These are phyloP conservation scores for Elsinoe ampelina DNA, from an alignment of 2,329 filamentous ascomycete genomes.

Conservation along the genomic window DNA sequence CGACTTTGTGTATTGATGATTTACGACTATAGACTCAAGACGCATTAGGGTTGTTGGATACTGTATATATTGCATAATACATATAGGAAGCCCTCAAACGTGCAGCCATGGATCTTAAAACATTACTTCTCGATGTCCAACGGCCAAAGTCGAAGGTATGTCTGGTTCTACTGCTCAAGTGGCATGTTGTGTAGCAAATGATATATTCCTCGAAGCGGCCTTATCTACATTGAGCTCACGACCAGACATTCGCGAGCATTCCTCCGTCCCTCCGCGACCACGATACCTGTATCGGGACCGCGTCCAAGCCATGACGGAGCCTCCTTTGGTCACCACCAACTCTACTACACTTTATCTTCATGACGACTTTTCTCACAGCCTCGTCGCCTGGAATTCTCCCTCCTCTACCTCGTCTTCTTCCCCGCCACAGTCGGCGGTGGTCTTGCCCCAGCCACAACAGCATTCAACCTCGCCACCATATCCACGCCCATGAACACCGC, in stretches of 20 bases:
- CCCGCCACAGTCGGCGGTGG: background rate
- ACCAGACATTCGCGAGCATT: too few relatives aligned
- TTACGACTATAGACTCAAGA: constrained; percentile 10
- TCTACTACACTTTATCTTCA: background rate
- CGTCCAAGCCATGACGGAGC: too few relatives aligned
- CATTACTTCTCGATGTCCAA: background rate
- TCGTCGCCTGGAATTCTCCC: too few relatives aligned
- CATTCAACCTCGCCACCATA: constrained; percentile 30
- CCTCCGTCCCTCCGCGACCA: too few relatives aligned
- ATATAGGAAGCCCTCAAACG: background rate
- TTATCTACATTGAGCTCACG: too few relatives aligned
- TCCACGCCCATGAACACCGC: constrained; percentile 36
- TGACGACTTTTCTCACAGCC: background rate
- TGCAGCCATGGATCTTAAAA: background rate
- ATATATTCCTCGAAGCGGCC: too few relatives aligned
- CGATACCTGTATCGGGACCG: too few relatives aligned
- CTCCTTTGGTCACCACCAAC: too few relatives aligned
- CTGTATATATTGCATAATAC: background rate
- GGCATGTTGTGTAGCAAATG: too few relatives aligned
- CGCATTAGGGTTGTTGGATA: constrained; percentile 14
- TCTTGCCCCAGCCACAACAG: constrained; percentile 11
- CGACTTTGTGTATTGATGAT: background rate
- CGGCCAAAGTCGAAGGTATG: background rate
- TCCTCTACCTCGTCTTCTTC: constrained; percentile 10
- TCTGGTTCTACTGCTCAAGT: too few relatives aligned